Percentiles rank a stretch among this genome's conserved stretches.
These are phyloP conservation scores for Rhizopogon roseolus DNA, from an alignment of 768 basidiomycete genomes.

Conservation along the genomic window DNA sequence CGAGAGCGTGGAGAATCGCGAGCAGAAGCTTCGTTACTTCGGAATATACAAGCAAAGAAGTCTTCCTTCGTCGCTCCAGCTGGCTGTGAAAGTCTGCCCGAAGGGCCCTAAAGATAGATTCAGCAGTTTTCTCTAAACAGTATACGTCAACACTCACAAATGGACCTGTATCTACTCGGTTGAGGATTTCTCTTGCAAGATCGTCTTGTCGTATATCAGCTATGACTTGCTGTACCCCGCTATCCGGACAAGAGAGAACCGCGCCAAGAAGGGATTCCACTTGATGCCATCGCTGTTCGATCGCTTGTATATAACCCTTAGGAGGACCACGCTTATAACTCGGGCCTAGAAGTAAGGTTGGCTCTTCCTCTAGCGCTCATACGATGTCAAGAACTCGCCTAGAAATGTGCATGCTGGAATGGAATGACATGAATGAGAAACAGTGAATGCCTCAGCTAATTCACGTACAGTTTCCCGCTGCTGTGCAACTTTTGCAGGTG, in stretches of 20 bases:
- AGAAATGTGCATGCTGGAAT: conserved; percentile 61
- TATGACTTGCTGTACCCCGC: conserved; percentile 57
- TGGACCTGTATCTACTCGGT: conserved; percentile 73
- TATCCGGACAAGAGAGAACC: conserved; percentile 67
- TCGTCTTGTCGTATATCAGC: conserved; percentile 65
- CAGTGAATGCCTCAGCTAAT: not conserved
- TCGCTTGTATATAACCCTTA: conserved; percentile 90
- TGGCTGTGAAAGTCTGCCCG: conserved; percentile 58
- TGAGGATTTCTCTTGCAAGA: conserved; percentile 72
- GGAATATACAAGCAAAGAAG: conserved; percentile 70
- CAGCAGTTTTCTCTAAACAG: not conserved
- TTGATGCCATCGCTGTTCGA: conserved; percentile 88
- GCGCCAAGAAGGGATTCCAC: conserved; percentile 87
- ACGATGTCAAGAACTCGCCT: conserved; percentile 29
- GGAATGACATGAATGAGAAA: conserved; percentile 5
- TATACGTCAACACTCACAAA: conserved; percentile 41
- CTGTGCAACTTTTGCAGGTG: conserved; percentile 59
- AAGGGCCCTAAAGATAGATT: conserved; percentile 50
- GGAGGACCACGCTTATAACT: conserved; percentile 83
- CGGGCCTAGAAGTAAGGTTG: conserved; percentile 42
- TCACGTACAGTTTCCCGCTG: conserved; percentile 48
- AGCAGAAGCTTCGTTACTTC: conserved; percentile 45
- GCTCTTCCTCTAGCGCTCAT: not conserved
- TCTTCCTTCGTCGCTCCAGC: conserved; percentile 69
- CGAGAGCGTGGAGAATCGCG: conserved; percentile 58